Evolutionary conservation across 176 grass and related monocot genomes (phyloP).

Genomic region (Dactylis glomerata): DNA sequence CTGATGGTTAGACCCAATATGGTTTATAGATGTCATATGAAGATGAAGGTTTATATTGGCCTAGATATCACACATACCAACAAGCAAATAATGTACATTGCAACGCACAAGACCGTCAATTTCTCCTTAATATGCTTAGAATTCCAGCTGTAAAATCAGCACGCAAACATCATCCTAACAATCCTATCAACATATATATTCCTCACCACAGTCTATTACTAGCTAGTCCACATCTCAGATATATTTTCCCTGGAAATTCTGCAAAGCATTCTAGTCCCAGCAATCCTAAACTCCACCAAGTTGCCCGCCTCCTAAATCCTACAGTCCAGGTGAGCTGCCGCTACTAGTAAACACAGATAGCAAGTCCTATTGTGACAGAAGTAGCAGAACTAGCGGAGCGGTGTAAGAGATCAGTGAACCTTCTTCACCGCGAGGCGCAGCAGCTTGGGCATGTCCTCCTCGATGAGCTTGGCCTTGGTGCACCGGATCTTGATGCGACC

Average conservation of each 20-base stretch:
- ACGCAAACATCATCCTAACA: background rate
- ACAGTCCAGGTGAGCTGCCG: background rate
- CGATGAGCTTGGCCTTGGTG: slow-evolving; percentile 77
- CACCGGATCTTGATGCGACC: slow-evolving; percentile 89
- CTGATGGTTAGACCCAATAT: background rate
- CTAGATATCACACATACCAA: background rate
- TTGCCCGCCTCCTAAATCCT: slow-evolving; percentile 17
- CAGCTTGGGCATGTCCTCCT: slow-evolving; percentile 88
- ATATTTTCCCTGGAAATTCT: background rate
- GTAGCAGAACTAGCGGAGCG: slow-evolving; percentile 25
- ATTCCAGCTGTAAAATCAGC: background rate
- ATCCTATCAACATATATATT: background rate
- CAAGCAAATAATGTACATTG: background rate
- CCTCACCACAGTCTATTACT: no score
- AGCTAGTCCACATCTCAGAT: no score
- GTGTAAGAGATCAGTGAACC: slow-evolving; percentile 22
- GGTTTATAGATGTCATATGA: background rate
- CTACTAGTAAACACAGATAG: background rate
- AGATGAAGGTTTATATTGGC: background rate
- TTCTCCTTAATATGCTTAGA: background rate
- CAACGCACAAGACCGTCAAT: background rate
- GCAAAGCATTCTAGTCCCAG: background rate
- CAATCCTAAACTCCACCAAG: background rate
- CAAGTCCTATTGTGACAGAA: background rate
- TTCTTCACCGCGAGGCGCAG: slow-evolving; percentile 91